These are phyloP conservation scores for Penicillium digitatum DNA, from an alignment of 2,329 filamentous ascomycete species.

Conservation along the genomic window DNA sequence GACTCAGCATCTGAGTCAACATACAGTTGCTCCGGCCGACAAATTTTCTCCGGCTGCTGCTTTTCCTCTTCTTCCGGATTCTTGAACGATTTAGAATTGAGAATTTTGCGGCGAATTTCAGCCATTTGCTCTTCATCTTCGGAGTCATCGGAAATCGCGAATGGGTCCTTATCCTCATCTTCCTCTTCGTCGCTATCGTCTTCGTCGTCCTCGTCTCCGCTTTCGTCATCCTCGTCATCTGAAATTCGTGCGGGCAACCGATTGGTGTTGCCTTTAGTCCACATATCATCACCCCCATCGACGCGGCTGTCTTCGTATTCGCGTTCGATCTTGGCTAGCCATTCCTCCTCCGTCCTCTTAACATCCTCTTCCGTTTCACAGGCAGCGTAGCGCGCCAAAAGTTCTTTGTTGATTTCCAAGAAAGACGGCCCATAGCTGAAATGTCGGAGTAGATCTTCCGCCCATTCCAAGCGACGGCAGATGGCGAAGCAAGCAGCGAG, in stretches of 20 bases:
- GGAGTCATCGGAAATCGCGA: constrained; percentile 71
- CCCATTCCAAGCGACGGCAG: constrained; percentile 88
- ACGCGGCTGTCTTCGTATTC: constrained; percentile 80
- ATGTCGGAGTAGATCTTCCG: constrained; percentile 71
- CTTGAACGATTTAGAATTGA: constrained; percentile 83
- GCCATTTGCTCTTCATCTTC: constrained; percentile 90
- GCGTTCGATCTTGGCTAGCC: constrained; percentile 83
- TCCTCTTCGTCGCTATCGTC: constrained; percentile 43
- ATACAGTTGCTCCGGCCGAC: constrained; percentile 51
- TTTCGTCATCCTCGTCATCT: constrained; percentile 50
- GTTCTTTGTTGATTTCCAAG: constrained; percentile 78
- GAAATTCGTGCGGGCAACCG: constrained; percentile 52
- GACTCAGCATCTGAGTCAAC: constrained; percentile 66
- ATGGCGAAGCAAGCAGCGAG: constrained; percentile 90
- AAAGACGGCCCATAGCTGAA: constrained; percentile 90
- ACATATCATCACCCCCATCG: constrained; percentile 64
- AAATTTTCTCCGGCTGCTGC: constrained; percentile 58
- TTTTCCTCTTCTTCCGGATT: constrained; percentile 53
- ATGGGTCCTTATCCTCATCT: constrained; percentile 60
- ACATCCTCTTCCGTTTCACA: constrained; percentile 77
- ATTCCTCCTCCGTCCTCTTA: constrained; percentile 78
- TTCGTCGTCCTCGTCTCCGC: constrained; percentile 46
- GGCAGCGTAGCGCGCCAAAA: constrained; percentile 79
- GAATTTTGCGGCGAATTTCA: constrained; percentile 81
- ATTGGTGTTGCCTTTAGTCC: constrained; percentile 89